A percentile compares a stretch with the other conserved stretches of the same genome.
Conservation (phyloP, 2,329 filamentous ascomycete species). For the Fusarium tricinctum region DNA sequence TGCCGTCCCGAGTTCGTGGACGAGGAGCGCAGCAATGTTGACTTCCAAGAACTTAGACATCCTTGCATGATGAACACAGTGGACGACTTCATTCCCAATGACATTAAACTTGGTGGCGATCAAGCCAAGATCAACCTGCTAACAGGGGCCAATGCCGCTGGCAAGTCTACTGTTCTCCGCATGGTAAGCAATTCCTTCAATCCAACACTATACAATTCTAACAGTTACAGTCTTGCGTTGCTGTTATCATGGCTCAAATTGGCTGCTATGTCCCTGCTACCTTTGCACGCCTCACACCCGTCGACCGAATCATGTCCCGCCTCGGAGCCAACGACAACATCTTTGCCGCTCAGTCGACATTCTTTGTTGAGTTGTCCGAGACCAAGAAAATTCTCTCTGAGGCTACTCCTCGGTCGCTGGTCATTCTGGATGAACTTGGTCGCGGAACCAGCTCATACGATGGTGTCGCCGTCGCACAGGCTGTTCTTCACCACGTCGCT, state of each 20-base stretch:
- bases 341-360: conserved; percentile 96
- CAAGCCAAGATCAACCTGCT: conserved; percentile 88
- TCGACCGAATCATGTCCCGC: conserved; percentile 98
- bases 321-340: conserved; percentile 99
- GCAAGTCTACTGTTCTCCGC: conserved; percentile 94
- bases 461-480: conserved; percentile 95
- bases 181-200: conserved; percentile 74
- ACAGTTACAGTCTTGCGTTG: conserved; percentile 81
- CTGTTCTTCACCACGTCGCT: conserved; percentile 95
- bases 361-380: conserved; percentile 97
- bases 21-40: conserved; percentile 85
- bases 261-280: conserved; percentile 91
- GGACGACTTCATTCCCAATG: conserved; percentile 96
- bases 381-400: conserved; percentile 98
- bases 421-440: conserved; percentile 96
- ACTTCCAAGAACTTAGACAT: conserved; percentile 92
- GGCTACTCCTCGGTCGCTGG: conserved; percentile 91
- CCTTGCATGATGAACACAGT: conserved; percentile 93
- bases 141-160: conserved; percentile 96
- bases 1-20: conserved; percentile 92
- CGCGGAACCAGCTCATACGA: conserved; percentile 96
- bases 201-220: background rate
- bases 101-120: conserved; percentile 86
- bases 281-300: conserved; percentile 86
- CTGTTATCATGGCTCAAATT: conserved; percentile 97